Conservation (phyloP, 2,329 filamentous ascomycete species). For the Anisogramma anomala region DNA sequence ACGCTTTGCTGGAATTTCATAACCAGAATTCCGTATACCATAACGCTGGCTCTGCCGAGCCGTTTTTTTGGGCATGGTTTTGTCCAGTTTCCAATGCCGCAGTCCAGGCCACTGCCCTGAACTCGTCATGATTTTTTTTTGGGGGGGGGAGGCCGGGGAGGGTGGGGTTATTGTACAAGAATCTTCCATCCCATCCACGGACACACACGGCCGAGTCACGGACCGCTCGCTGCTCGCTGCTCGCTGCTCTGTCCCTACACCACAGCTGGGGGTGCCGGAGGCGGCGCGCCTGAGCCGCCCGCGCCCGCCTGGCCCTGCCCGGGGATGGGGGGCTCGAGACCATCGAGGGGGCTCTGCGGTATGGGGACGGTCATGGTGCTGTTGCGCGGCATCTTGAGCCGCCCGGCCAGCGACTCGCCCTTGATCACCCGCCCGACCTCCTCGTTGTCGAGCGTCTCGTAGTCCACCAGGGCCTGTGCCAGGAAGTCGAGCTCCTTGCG, state of each 20-base stretch:
- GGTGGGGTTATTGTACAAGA: no score
- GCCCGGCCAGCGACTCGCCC: constrained; percentile 68
- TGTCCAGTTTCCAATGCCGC: background rate
- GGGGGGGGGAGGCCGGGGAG: no score
- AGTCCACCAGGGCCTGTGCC: constrained; percentile 81
- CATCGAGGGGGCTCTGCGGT: constrained; percentile 15
- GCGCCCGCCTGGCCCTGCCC: constrained; percentile 8
- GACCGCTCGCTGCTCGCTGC: no score
- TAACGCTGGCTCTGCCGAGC: background rate
- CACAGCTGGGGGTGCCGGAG: constrained; percentile 11
- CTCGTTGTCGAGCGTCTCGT: constrained; percentile 79
- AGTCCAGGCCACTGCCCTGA: no score
- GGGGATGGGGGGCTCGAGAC: constrained; percentile 7
- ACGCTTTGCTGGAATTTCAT: no score
- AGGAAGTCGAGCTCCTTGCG: constrained; percentile 78
- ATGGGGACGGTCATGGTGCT: constrained; percentile 58
- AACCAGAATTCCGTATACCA: no score
- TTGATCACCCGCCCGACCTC: constrained; percentile 86
- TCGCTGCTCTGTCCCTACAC: background rate
- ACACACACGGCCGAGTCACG: no score
- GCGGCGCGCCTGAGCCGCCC: constrained; percentile 9
- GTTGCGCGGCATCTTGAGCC: constrained; percentile 44
- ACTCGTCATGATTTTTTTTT: no score
- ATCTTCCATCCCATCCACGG: no score
- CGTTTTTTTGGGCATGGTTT: background rate